Conservation (phyloP, 1,139 yeast genomes). For the Debaryomyces singareniensis region DNA sequence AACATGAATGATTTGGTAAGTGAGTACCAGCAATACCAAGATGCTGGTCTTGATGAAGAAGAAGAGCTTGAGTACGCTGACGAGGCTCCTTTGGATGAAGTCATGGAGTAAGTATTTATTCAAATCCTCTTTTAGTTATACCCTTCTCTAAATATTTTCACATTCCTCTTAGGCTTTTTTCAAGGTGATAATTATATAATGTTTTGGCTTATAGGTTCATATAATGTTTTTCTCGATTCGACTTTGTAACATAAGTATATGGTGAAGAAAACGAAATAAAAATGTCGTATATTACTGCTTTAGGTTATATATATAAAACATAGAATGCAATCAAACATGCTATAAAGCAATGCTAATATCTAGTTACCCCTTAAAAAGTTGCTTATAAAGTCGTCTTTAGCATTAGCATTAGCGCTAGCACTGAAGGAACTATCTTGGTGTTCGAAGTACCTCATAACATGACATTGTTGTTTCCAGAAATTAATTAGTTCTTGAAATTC, state of each 20-base stretch:
- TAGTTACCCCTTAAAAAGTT: constrained; percentile 63
- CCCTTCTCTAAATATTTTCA: constrained; percentile 5
- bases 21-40: constrained; percentile 92
- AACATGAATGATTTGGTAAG: constrained; percentile 83
- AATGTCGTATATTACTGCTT: background rate
- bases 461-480: constrained; percentile 89
- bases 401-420: constrained; percentile 43
- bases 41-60: constrained; percentile 69
- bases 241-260: too few relatives aligned
- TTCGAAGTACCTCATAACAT: constrained; percentile 76
- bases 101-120: constrained; percentile 26
- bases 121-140: constrained; percentile 4
- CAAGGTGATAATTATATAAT: constrained; percentile 4
- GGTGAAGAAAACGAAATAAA: too few relatives aligned
- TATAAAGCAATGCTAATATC: background rate
- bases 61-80: constrained; percentile 65
- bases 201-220: constrained; percentile 6
- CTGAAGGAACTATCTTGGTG: too few relatives aligned
- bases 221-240: constrained; percentile 3
- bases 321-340: background rate
- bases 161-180: constrained; percentile 5
- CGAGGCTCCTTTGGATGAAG: constrained; percentile 56
- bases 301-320: background rate
- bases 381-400: constrained; percentile 54
- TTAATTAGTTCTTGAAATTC: constrained; percentile 84